These are phyloP conservation scores for Dioscorea dumetorum DNA, from an alignment of 106 monocot species.

Conservation along the genomic window DNA sequence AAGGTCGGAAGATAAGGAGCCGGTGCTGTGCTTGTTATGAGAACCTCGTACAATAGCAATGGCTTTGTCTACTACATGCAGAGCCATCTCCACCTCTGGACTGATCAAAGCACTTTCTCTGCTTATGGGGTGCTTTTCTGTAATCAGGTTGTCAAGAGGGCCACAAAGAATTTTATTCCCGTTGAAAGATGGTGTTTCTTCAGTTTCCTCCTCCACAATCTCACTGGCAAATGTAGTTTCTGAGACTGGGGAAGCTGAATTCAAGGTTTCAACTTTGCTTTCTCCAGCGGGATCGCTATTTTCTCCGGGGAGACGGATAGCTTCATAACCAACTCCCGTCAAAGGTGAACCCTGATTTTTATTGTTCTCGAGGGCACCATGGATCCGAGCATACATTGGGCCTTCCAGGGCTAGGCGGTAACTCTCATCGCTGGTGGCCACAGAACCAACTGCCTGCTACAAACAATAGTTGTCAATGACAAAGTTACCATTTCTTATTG, in stretches of 20 bases:
- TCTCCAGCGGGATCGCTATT: not conserved
- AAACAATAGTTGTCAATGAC: not conserved
- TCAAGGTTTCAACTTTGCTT: not conserved
- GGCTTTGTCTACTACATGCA: slow-evolving; percentile 35
- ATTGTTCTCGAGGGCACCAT: slow-evolving; percentile 16
- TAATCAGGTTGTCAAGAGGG: not conserved
- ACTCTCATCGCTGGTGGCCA: slow-evolving; percentile 29
- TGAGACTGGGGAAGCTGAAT: not conserved
- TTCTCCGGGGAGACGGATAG: not conserved
- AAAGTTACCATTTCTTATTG: too few relatives aligned
- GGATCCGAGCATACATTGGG: slow-evolving; percentile 45
- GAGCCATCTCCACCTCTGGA: slow-evolving; percentile 46
- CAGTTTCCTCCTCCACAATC: slow-evolving; percentile 34
- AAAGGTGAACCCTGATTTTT: not conserved
- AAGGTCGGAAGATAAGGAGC: not conserved
- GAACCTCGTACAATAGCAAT: slow-evolving; percentile 23
- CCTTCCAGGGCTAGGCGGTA: slow-evolving; percentile 39
- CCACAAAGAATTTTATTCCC: not conserved
- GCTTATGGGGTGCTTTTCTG: not conserved
- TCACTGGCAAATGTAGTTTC: slow-evolving; percentile 12
- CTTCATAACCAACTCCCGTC: slow-evolving; percentile 1
- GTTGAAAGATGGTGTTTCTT: not conserved
- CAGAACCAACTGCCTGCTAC: slow-evolving; percentile 45
- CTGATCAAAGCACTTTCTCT: slow-evolving; percentile 24
- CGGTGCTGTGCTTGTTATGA: not conserved